Evolutionary conservation across 108 stramenopile species (phyloP).

Genomic region (Asterionellopsis glacialis): DNA sequence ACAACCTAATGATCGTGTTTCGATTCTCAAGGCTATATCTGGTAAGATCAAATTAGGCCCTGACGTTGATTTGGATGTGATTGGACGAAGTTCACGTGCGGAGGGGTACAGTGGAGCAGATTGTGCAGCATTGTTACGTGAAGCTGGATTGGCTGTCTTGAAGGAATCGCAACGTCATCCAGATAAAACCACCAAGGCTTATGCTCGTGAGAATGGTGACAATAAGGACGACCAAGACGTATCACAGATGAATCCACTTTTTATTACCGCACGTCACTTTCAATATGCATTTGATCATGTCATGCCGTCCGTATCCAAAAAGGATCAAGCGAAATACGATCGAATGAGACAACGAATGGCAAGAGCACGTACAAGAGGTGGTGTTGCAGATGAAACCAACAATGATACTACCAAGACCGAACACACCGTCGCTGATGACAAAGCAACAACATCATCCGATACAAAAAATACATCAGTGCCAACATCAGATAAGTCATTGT

Average conservation of each 20-base stretch:
- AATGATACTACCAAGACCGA: too few species aligned
- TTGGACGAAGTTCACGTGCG: constrained; percentile 63
- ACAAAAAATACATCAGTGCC: too few species aligned
- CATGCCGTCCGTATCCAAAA: constrained; percentile 78
- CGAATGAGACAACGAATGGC: constrained; percentile 81
- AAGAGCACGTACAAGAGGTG: constrained; percentile 61
- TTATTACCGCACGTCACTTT: constrained; percentile 64
- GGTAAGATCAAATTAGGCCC: constrained; percentile 45
- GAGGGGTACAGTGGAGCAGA: constrained; percentile 89
- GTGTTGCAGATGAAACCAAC: constrained; percentile 1
- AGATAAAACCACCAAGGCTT: not conserved
- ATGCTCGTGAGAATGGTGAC: constrained; percentile 5
- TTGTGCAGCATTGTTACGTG: constrained; percentile 82
- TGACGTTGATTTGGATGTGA: constrained; percentile 64
- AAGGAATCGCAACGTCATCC: constrained; percentile 46
- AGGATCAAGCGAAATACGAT: constrained; percentile 80
- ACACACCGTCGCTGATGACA: too few species aligned
- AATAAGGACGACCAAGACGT: constrained; percentile 5
- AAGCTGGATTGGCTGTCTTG: constrained; percentile 84
- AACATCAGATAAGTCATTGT: too few species aligned
- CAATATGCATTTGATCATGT: constrained; percentile 83
- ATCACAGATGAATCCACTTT: constrained; percentile 10
- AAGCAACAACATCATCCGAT: too few species aligned
- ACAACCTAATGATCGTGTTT: constrained; percentile 73
- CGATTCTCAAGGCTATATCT: constrained; percentile 78